Evolutionary conservation across 352 stramenopile genomes (phyloP), one percentile per base, ranked within the genome.

Genomic region (Globisporangium cystogenes): DNA sequence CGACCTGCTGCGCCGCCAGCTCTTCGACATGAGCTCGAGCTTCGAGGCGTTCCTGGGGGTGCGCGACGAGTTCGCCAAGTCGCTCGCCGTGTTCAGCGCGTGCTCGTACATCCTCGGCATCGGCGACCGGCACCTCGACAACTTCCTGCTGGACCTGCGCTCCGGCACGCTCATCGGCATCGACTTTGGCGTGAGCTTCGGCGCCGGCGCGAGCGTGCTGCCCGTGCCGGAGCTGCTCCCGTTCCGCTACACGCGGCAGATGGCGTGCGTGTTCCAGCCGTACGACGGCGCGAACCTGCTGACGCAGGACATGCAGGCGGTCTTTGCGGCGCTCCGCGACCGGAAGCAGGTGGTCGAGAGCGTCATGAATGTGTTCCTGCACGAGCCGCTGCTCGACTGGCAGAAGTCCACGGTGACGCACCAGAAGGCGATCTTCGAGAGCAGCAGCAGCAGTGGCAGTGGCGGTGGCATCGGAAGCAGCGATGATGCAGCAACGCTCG

Each of bases 131-230:
- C 90, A 97, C 47, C 48, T 97, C 47, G 90, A 97, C 52, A 97
- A 97, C 52, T 96, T 96, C 51, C 57, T 97, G 10, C 68, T 97
- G 1, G 83, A 96, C 53, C 62, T 84, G 37, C 55, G 53, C 7
- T 83, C 64, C n/a, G 87, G 83, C 1, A 65, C 66, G 21, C 69
- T 97, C 27, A 86, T 97, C 46, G 86, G 84, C 37, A 97, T 97
- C 35, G 90, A 97, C 56, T 97, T 97, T 61, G 90, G 90, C 15
- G 83, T 95, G 51, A 95, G 88, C 56, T 97, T 97, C 69, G 89
- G 90, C 18, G 84, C 82, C 15, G 78, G 83, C 3, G 84, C 84
- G 23, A 90, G 85, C 56, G 59, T 86, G 40, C 57, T 97, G 21
- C 80, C 83, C 7, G 84, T 97, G 2, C 90, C 90, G 0, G 90